Evolutionary conservation across 1,139 yeast species (phyloP), one percentile per base, ranked within the genome.

Genomic region (Kluyveromyces marxianus): DNA sequence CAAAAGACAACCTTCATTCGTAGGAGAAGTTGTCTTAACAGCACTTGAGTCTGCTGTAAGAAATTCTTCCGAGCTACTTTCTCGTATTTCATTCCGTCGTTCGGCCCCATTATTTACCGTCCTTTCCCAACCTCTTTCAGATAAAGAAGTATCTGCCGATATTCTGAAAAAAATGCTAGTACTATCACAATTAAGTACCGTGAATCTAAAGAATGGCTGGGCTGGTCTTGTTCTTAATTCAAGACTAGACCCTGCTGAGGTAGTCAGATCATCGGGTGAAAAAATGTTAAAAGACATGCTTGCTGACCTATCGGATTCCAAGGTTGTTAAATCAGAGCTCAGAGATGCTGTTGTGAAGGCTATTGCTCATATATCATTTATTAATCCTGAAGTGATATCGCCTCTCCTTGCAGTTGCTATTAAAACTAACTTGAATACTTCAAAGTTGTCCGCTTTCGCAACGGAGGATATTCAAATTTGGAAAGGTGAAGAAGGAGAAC

Each of bases 171-270:
- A 70, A 5, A 50, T 79, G 25, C 61, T 85, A n/a, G 67, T 83
- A 28, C 58, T 77, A 7, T 69, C 83, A 7, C 87, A 85, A 59
- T 79, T 77, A 52, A 54, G 65, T 1, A 59, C 52, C 3, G 65
- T 74, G 30, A 64, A 66, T 2, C 59, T 72, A 6, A 76, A 76
- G 46, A 72, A 72, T 48, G 82, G 85, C 2, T 92, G 98, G 98
- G 84, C 89, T 37, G 86, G 86, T 0, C 67, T 89, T 43, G 81
- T 81, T 39, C 79, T 83, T 56, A 69, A 77, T 45, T 73, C 83
- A 7, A 65, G 67, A 4, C 59, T 79, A 30, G 95, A 90, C 56
- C 85, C 96, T 3, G 84, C 84, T 25, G 56, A 61, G 3, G 64
- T 88, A 41, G 76, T 84, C 4, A 58, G 66, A 1, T 59, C 62